Evolutionary conservation across 306 rosid genomes (phyloP), one percentile per base, ranked within the genome.

Genomic region (Cercis canadensis): DNA sequence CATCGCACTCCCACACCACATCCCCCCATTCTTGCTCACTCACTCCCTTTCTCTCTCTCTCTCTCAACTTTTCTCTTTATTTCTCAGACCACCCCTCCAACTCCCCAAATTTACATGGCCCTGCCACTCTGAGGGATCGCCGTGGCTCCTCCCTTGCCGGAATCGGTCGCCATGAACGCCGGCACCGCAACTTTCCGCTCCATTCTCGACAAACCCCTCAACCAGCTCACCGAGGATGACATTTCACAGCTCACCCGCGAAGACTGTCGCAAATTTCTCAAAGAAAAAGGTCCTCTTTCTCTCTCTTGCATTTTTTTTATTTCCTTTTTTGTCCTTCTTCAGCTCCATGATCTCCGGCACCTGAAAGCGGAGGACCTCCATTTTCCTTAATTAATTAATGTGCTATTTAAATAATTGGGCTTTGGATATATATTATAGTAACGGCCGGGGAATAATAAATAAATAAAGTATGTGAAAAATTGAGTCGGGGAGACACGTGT

Each of bases 231-330:
- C 19, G 99, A 95, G 75, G 97, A 95, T 80, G 99, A 95, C 92
- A 92, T 95, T 87, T 91, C 97, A 11, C 96, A 95, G 83, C 92
- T 95, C 90, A 95, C 99, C 34, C 97, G 99, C 29, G 99, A 95
- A 69, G 97, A 91, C 76, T 95, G 97, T 78, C 97, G 99, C 78
- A 95, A 87, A 60, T 95, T 82, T 76, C 96, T 95, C 83, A 91
- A 86, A 72, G 97, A 91, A 53, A 95, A 95, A 91, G 99, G 99
- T 87, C 58, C 11, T 24, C 16, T n/a, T 6, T 21, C 61, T 24
- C 36, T 63, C 3, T 57, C 57, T 62, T 39, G 19, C 32, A 21
- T 34, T 37, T 59, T 37, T 59, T 32, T 43, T 73, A 47, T 17
- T 41, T 65, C 74, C 75, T 0, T 7, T 74, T 77, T 79, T 81